Percentiles rank a stretch among this genome's conserved stretches.
These are phyloP conservation scores for Lachnellula arida DNA, from an alignment of 2,329 filamentous ascomycete species.

Conservation along the genomic window DNA sequence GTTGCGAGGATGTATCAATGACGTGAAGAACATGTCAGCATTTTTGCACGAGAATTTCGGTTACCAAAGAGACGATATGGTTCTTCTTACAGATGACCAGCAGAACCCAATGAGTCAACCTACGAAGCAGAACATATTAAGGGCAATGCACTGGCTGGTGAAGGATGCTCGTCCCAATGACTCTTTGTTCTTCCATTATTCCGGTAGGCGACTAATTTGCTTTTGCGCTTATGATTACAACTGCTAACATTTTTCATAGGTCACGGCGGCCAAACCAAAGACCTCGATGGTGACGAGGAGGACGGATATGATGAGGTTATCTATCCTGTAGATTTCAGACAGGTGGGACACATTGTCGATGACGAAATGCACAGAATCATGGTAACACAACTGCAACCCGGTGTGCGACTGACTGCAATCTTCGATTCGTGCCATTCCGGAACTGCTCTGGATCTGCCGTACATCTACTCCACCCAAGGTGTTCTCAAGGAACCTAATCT, in stretches of 20 bases:
- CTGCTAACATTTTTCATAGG: conserved; percentile 38
- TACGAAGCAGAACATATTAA: conserved; percentile 87
- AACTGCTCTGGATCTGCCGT: conserved; percentile 58
- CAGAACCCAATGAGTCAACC: conserved; percentile 96
- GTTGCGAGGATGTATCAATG: conserved; percentile 90
- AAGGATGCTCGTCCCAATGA: conserved; percentile 90
- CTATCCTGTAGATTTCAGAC: conserved; percentile 75
- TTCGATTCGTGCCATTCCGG: conserved; percentile 65
- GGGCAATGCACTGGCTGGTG: conserved; percentile 98
- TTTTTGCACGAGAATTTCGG: conserved; percentile 86
- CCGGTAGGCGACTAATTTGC: conserved; percentile 51
- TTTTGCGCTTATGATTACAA: conserved; percentile 14
- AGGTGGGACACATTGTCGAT: conserved; percentile 72
- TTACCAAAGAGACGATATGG: conserved; percentile 94
- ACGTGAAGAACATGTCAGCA: conserved; percentile 94
- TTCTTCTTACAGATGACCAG: conserved; percentile 91
- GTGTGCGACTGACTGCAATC: conserved; percentile 70
- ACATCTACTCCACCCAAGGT: conserved; percentile 47
- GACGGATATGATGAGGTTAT: conserved; percentile 81
- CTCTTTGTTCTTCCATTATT: conserved; percentile 96
- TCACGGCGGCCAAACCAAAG: conserved; percentile 75
- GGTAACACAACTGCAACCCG: conserved; percentile 69
- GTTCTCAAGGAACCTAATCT: conserved; percentile 52
- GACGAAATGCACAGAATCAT: conserved; percentile 75
- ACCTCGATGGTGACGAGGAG: conserved; percentile 73